These are phyloP conservation scores for Tulasnella sp. DNA, from an alignment of 768 basidiomycete species.

Conservation along the genomic window DNA sequence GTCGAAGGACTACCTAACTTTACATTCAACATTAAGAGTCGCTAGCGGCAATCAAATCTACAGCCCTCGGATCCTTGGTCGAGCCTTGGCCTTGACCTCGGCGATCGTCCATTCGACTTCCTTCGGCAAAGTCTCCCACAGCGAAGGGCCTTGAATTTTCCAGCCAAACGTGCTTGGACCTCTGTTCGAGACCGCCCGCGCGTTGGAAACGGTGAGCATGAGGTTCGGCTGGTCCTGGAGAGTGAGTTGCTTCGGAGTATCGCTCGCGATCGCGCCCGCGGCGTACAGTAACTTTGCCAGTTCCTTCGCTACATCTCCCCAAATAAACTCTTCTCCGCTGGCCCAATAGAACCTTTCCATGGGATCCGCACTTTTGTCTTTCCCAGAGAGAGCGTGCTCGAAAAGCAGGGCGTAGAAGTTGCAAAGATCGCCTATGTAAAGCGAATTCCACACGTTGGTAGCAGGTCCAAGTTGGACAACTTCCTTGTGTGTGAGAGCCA, in stretches of 20 bases:
- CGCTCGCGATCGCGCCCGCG: constrained; percentile 10
- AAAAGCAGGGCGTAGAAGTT: constrained; percentile 33
- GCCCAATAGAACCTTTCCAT: constrained; percentile 33
- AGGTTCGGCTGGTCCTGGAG: constrained; percentile 5
- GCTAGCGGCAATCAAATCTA: too few relatives aligned
- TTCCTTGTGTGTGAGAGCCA: constrained; percentile 28
- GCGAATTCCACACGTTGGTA: constrained; percentile 33
- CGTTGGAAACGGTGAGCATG: constrained; percentile 30
- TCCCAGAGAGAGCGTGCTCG: constrained; percentile 30
- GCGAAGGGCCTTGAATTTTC: constrained; percentile 14
- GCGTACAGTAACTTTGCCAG: constrained; percentile 23
- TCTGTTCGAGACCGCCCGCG: constrained; percentile 29
- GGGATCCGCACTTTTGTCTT: constrained; percentile 22
- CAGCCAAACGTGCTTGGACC: constrained; percentile 24
- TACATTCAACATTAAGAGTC: too few relatives aligned
- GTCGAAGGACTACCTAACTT: too few relatives aligned
- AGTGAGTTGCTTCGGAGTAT: neutral
- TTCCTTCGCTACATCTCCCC: constrained; percentile 22
- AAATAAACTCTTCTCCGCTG: constrained; percentile 30
- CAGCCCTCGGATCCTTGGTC: too few relatives aligned
- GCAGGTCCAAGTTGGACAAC: constrained; percentile 32
- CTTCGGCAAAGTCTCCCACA: neutral
- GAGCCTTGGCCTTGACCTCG: neutral
- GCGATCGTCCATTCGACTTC: neutral
- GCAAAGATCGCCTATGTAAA: constrained; percentile 33